Evolutionary conservation across 2,329 filamentous ascomycete genomes (phyloP), one percentile per base, ranked within the genome.

Genomic region (Pseudopithomyces chartarum): DNA sequence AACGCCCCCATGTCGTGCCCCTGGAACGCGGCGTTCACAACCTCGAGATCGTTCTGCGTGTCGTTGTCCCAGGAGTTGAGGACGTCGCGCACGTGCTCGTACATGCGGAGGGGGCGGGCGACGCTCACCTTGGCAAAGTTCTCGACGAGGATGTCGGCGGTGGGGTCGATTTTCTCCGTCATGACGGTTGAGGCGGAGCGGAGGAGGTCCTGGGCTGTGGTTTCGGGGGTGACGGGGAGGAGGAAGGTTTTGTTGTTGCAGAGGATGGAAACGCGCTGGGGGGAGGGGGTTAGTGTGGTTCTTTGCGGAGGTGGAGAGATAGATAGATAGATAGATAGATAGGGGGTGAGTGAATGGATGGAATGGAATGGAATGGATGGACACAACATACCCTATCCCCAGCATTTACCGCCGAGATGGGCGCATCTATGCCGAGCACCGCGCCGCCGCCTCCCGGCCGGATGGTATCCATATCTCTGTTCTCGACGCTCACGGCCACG

Each of bases 41-140:
- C 82, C 17, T 90, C 78, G 13, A 98, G 80, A 7, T 84, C 82
- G 67, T 96, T 95, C 64, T 92, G 88, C 2, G 83, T 81, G 72
- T 97, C 92, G 42, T 84, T 82, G 58, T 96, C 91, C 94, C 94
- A 98, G 0, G 92, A 96, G 73, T 96, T 96, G 83, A 97, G 85
- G 20, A 97, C 85, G 67, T 97, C 91, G 57, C 91, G 86, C 32
- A 98, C 84, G 59, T 86, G 87, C 78, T 98, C 94, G 71, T 97
- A 97, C 38, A 87, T 88, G 39, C 94, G 89, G 23, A 98, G 78
- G 0, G 90, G 89, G 38, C 94, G 87, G 73, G 96, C 90, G 1
- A 98, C 81, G 29, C 91, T 91, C 1, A 95, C 83, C 43, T 87
- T 84, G 19, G 82, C 79, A 72, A 92, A 97, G 19, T 84, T 86